Evolutionary conservation across 2,329 filamentous ascomycete genomes (phyloP).

Genomic region (Fusarium solani-melongenae): DNA sequence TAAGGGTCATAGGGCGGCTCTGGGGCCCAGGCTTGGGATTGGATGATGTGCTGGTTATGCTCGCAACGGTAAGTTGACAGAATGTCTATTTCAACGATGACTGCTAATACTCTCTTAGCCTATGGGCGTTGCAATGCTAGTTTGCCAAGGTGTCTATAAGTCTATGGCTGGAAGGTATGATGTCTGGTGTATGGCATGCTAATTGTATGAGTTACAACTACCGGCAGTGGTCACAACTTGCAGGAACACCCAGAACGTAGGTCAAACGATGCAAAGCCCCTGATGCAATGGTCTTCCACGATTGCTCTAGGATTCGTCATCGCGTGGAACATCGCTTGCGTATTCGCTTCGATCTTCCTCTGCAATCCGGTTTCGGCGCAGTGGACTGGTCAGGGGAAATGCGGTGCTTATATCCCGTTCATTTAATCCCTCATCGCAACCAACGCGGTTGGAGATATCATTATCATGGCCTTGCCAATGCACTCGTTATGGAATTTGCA

Average conservation of each 20-base stretch:
- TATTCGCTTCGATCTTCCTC: not conserved
- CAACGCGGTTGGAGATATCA: not conserved
- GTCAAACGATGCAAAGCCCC: not conserved
- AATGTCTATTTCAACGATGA: not conserved
- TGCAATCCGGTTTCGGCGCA: not conserved
- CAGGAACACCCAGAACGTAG: not conserved
- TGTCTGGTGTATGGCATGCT: not conserved
- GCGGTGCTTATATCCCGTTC: not conserved
- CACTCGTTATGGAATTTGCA: not conserved
- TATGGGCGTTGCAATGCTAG: not conserved
- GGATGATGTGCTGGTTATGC: not conserved
- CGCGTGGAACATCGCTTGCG: not conserved
- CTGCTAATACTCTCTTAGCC: not conserved
- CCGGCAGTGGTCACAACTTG: not conserved
- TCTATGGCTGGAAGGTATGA: not conserved
- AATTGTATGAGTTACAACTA: not conserved
- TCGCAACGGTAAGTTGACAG: not conserved
- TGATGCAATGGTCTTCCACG: not conserved
- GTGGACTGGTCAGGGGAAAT: not conserved
- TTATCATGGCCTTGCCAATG: not conserved
- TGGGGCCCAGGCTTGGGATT: not conserved
- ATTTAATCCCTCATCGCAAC: not conserved
- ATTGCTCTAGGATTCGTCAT: not conserved
- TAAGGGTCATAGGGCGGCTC: not conserved
- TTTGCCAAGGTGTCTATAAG: not conserved